Conservation (phyloP, 352 stramenopile genomes). For the Pythium graminicola region DNA sequence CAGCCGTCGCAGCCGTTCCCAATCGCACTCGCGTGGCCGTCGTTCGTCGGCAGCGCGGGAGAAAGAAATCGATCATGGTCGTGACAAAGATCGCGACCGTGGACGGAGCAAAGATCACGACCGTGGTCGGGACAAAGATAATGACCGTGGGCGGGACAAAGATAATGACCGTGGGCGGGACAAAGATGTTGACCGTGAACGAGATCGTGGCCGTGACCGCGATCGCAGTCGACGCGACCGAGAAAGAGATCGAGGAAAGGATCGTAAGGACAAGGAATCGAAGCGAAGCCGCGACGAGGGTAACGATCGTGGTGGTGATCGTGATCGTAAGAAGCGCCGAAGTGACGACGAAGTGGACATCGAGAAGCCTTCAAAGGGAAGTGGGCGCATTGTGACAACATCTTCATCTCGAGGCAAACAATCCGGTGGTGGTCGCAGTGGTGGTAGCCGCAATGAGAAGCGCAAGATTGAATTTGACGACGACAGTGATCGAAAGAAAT, state of each 20-base stretch:
- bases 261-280: conserved; percentile 23
- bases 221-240: conserved; percentile 28
- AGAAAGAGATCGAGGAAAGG: conserved; percentile 17
- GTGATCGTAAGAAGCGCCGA: conserved; percentile 33
- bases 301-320: conserved; percentile 35
- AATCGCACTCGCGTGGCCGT: conserved; percentile 38
- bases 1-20: conserved; percentile 35
- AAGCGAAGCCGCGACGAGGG: conserved; percentile 29
- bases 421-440: conserved; percentile 6
- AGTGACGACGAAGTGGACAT: conserved; percentile 19
- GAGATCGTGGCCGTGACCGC: conserved; percentile 7
- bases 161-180: conserved; percentile 15
- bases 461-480: conserved; percentile 50
- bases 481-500: conserved; percentile 32
- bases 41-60: conserved; percentile 15
- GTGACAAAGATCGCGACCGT: conserved; percentile 21
- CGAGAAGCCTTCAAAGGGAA: conserved; percentile 16
- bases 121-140: conserved; percentile 8
- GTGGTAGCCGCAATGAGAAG: conserved; percentile 20
- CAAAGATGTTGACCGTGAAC: conserved; percentile 19
- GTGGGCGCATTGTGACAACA: conserved; percentile 45
- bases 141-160: conserved; percentile 11
- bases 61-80: conserved; percentile 13
- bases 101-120: conserved; percentile 16
- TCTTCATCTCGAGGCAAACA: conserved; percentile 27